These are phyloP conservation scores for Bauhinia variegata DNA, from an alignment of 306 rosid species.

Conservation along the genomic window DNA sequence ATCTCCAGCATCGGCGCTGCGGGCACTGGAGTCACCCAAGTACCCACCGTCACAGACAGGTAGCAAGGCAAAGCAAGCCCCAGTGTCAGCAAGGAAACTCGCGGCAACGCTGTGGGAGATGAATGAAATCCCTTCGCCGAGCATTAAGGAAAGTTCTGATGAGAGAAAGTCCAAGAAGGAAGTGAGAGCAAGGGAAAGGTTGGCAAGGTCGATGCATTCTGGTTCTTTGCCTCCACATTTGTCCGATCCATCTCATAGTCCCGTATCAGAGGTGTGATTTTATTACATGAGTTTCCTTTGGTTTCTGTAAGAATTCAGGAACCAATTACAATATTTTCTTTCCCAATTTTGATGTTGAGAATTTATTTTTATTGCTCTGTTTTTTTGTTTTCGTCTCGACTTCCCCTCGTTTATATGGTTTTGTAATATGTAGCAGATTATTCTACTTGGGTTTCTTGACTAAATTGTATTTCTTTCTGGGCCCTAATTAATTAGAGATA, in stretches of 20 bases:
- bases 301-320: neutral
- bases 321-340: neutral
- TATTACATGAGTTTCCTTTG: neutral
- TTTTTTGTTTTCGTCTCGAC: neutral
- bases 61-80: constrained; percentile 52
- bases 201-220: constrained; percentile 71
- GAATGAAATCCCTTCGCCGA: constrained; percentile 94
- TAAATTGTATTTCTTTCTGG: neutral
- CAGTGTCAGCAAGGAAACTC: constrained; percentile 94
- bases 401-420: no score
- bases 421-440: no score
- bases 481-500: neutral
- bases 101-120: constrained; percentile 99
- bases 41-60: constrained; percentile 51
- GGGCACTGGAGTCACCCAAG: constrained; percentile 66
- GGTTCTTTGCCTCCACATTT: constrained; percentile 95
- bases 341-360: neutral
- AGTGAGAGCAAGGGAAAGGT: constrained; percentile 62
- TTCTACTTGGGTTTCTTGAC: neutral
- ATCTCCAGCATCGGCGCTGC: constrained; percentile 73
- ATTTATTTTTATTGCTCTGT: neutral
- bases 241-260: constrained; percentile 98
- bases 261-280: constrained; percentile 75
- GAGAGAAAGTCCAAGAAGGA: constrained; percentile 66
- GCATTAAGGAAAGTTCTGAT: constrained; percentile 53